Evolutionary conservation across 352 stramenopile genomes (phyloP).

Genomic region (Phytophthora citricola): DNA sequence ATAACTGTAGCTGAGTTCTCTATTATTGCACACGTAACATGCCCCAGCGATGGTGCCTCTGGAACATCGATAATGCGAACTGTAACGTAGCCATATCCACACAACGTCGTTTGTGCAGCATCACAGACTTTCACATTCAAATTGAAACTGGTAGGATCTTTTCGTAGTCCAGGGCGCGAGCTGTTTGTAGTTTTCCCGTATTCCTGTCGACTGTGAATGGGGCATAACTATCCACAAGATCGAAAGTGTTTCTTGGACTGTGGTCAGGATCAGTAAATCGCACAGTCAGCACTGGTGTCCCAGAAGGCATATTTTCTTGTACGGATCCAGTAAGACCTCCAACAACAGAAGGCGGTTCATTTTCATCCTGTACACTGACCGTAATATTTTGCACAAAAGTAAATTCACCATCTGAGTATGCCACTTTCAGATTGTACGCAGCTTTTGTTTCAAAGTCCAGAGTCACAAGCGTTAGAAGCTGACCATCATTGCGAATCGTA

Average conservation of each 20-base stretch:
- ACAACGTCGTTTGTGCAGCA: conserved; percentile 31
- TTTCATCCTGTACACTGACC: conserved; percentile 56
- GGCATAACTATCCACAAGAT: conserved; percentile 25
- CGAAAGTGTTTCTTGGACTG: conserved; percentile 32
- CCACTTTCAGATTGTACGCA: conserved; percentile 17
- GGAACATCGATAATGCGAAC: conserved; percentile 41
- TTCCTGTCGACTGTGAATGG: conserved; percentile 27
- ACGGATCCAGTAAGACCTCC: conserved; percentile 31
- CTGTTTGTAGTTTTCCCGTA: conserved; percentile 43
- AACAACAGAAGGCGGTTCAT: conserved; percentile 50
- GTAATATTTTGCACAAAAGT: conserved; percentile 20
- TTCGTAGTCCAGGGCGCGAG: conserved; percentile 57
- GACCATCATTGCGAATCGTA: conserved; percentile 47
- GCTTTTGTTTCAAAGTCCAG: conserved; percentile 50
- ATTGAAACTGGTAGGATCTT: conserved; percentile 35
- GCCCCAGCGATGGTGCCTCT: conserved; percentile 42
- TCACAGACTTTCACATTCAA: conserved; percentile 63
- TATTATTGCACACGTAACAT: conserved; percentile 42
- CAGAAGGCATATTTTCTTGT: conserved; percentile 45
- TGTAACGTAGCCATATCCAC: conserved; percentile 43
- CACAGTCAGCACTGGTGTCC: conserved; percentile 37
- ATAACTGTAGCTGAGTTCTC: conserved; percentile 54
- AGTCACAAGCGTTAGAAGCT: conserved; percentile 40
- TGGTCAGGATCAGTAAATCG: conserved; percentile 48
- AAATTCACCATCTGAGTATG: conserved; percentile 47